phyloP scores from a whole-genome alignment of 2,329 filamentous ascomycete genomes.

The Pleurostoma richardsiae region DNA sequence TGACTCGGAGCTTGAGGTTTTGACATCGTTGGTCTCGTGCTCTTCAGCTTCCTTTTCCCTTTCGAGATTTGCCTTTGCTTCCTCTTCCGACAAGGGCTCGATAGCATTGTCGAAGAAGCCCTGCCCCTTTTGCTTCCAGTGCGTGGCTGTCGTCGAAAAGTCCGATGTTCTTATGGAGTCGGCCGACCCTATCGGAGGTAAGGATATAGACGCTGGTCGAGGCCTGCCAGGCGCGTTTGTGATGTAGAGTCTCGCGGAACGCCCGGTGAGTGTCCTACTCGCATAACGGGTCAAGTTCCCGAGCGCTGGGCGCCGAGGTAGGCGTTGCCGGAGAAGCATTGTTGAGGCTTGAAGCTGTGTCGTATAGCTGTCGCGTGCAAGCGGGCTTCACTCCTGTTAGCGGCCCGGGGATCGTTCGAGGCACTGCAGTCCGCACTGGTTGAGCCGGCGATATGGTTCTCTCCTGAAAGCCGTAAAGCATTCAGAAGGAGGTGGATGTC shows the following conservation, averaged over 20 bases:
- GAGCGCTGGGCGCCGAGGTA: constrained; percentile 7
- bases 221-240: constrained; percentile 5
- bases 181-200: background rate
- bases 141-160: constrained; percentile 30
- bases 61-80: constrained; percentile 45
- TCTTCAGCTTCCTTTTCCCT: constrained; percentile 39
- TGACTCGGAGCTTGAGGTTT: constrained; percentile 32
- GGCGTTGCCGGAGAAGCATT: constrained; percentile 12
- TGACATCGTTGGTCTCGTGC: constrained; percentile 41
- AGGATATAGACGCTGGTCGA: background rate
- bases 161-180: constrained; percentile 8
- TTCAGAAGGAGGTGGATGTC: too few species aligned
- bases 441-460: too few species aligned
- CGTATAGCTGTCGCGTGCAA: too few species aligned
- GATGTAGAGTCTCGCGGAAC: background rate
- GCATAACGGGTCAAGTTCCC: constrained; percentile 4
- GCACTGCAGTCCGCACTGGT: too few species aligned
- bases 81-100: constrained; percentile 48
- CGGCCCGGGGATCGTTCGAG: too few species aligned
- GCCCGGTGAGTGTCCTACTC: constrained; percentile 2
- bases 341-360: background rate
- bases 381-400: too few species aligned
- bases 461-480: too few species aligned
- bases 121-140: constrained; percentile 34
- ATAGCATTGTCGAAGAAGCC: constrained; percentile 46